Evolutionary conservation across 768 basidiomycete genomes (phyloP).

Genomic region (Xerocomellus dryophilus): DNA sequence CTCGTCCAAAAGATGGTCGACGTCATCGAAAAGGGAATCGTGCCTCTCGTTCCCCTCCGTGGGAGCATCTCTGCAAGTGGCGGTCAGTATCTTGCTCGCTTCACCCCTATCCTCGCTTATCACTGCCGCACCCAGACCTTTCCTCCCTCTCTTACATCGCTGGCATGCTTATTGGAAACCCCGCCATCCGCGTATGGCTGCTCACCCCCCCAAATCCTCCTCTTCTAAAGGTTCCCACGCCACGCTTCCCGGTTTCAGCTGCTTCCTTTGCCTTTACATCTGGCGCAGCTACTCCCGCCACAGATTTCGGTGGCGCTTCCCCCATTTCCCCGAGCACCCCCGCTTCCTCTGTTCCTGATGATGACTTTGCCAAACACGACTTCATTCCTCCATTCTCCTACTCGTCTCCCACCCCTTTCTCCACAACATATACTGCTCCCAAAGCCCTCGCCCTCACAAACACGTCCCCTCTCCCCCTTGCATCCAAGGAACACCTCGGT

Average conservation of each 20-base stretch:
- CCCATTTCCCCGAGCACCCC: constrained; percentile 44
- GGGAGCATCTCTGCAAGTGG: constrained; percentile 84
- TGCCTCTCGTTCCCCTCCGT: constrained; percentile 76
- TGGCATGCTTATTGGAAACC: constrained; percentile 75
- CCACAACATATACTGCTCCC: constrained; percentile 19
- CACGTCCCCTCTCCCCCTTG: constrained; percentile 63
- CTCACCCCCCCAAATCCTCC: constrained; percentile 31
- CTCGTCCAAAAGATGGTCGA: constrained; percentile 76
- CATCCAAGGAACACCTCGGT: constrained; percentile 76
- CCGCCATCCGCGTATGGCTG: constrained; percentile 67
- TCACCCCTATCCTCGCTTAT: constrained; percentile 3
- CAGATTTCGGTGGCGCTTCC: constrained; percentile 38
- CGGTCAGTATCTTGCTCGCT: constrained; percentile 39
- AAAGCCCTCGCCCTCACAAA: constrained; percentile 58
- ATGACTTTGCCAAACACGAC: constrained; percentile 16
- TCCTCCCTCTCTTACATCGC: constrained; percentile 82
- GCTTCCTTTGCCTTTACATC: constrained; percentile 11
- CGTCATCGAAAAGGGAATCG: constrained; percentile 68
- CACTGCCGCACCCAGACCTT: constrained; percentile 51
- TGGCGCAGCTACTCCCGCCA: constrained; percentile 17
- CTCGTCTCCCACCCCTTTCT: not conserved
- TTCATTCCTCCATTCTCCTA: not conserved
- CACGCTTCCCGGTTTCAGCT: constrained; percentile 8
- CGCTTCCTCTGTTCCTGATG: constrained; percentile 26
- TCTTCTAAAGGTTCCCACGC: constrained; percentile 15